Conservation (phyloP, 768 basidiomycete species). For the Amanita pseudoporphyria region DNA sequence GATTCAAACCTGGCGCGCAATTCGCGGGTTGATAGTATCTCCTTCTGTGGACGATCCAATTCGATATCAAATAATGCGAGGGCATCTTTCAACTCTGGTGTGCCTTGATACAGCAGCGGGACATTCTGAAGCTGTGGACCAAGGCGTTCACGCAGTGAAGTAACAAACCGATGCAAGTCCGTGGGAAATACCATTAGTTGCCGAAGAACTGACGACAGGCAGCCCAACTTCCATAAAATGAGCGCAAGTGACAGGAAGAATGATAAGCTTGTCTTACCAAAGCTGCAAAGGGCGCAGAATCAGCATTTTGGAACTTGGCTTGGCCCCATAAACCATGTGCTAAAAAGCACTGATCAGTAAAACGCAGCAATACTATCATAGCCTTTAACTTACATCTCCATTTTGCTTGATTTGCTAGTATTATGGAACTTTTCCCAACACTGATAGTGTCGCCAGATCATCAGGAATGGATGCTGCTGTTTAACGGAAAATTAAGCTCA, state of each 20-base stretch:
- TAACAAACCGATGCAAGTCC: slow-evolving; percentile 59
- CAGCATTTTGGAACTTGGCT: slow-evolving; percentile 58
- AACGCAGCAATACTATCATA: slow-evolving; percentile 9
- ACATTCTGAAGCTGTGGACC: slow-evolving; percentile 65
- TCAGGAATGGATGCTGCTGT: too few species aligned
- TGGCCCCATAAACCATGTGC: slow-evolving; percentile 71
- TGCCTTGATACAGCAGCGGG: slow-evolving; percentile 61
- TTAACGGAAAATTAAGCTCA: slow-evolving; percentile 18
- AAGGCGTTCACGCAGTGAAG: slow-evolving; percentile 44
- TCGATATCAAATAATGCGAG: slow-evolving; percentile 44
- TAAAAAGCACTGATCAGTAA: slow-evolving; percentile 12
- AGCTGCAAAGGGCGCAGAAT: slow-evolving; percentile 62
- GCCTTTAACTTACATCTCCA: slow-evolving; percentile 45
- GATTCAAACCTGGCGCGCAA: slow-evolving; percentile 63
- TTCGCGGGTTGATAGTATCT: slow-evolving; percentile 47
- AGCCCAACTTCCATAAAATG: slow-evolving; percentile 37
- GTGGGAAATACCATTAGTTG: slow-evolving; percentile 69
- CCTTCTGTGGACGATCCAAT: slow-evolving; percentile 37
- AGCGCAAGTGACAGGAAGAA: slow-evolving; percentile 4
- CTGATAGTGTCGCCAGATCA: slow-evolving; percentile 19
- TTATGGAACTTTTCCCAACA: slow-evolving; percentile 68
- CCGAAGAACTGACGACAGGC: slow-evolving; percentile 60
- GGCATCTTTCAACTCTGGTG: slow-evolving; percentile 60
- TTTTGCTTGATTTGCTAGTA: slow-evolving; percentile 60
- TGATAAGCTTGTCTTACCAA: slow-evolving; percentile 29